Base-by-base conservation (phyloP, 1,139 yeast genomes). In the Taphrina communis region DNA sequence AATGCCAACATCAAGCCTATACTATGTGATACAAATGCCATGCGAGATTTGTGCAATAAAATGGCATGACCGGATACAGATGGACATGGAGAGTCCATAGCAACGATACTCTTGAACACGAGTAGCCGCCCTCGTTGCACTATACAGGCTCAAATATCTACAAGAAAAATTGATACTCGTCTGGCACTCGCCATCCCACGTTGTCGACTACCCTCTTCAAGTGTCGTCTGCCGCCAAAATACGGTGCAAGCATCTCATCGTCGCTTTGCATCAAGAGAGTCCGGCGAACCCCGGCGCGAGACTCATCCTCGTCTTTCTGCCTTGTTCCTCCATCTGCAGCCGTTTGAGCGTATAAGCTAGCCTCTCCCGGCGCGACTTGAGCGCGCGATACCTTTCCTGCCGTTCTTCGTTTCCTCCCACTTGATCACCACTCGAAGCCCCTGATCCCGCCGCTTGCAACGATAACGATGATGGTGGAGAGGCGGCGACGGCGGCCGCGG, bases 241-340 rank as follows among this genome's bases (percentile, higher is more conserved):
- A 25, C 31, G 31, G 31, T 25, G 31, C 31, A 25, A 25, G 31
- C 31, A 25, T 25, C 31, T 53, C 58, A 35, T 42, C 5, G 42
- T 53, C 58, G 11, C 42, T 25, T 25, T 25, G 31, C 31, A 25
- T 25, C 31, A 25, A 25, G 31, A 25, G 17, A 53, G 12, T 3
- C 36, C 42, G 31, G 31, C 31, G 25, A 44, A 46, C 19, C 48
- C 62, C 8, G 67, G 67, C 44, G 67, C 67, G 6, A 63, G 46
- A 63, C 67, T 63, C 67, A 63, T 63, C 60, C 67, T 46, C 36
- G 60, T 63, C 56, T 63, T 63, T 36, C 67, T 35, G 12, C 67
- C 61, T 17, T 53, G 61, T 31, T 58, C 52, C 42, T 65, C 66
- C 42, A 66, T 51, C 25, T 59, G 51, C 19, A 69, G 17, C 21